A percentile compares a stretch with the other conserved stretches of the same genome.
These are phyloP conservation scores for Fusarium acutatum DNA, from an alignment of 2,329 filamentous ascomycete species.

Conservation along the genomic window DNA sequence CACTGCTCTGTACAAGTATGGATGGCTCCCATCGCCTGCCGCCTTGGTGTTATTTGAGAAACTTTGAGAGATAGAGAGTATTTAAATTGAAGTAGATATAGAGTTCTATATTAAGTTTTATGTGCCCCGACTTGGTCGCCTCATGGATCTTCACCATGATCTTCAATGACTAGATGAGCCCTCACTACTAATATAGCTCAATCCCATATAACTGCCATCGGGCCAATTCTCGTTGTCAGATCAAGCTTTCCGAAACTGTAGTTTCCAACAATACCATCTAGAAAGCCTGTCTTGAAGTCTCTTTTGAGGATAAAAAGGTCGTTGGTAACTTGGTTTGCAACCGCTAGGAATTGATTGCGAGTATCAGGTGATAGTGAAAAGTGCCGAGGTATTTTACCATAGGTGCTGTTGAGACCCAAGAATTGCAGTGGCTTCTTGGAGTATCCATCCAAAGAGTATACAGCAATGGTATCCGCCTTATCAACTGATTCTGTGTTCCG, in stretches of 20 bases:
- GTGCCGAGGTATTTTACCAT: neutral
- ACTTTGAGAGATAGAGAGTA: neutral
- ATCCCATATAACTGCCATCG: neutral
- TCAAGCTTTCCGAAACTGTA: neutral
- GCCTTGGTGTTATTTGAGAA: too few species aligned
- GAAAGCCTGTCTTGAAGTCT: neutral
- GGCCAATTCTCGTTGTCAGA: neutral
- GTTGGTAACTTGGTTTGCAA: neutral
- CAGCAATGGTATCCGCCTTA: neutral
- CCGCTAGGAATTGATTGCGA: neutral
- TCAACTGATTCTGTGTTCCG: neutral
- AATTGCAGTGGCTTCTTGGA: neutral
- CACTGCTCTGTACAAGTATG: too few species aligned
- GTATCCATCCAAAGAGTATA: neutral
- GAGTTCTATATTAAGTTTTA: neutral
- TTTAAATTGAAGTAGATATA: fast-evolving
- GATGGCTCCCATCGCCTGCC: too few species aligned
- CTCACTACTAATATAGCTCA: neutral
- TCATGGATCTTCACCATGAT: neutral
- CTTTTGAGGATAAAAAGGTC: neutral
- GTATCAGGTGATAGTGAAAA: neutral
- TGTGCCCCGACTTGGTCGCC: neutral
- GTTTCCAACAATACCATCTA: neutral
- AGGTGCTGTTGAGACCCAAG: neutral
- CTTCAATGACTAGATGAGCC: neutral